phyloP scores from a whole-genome alignment of 257 asterid genomes.

The Solanum sejunctum region DNA sequence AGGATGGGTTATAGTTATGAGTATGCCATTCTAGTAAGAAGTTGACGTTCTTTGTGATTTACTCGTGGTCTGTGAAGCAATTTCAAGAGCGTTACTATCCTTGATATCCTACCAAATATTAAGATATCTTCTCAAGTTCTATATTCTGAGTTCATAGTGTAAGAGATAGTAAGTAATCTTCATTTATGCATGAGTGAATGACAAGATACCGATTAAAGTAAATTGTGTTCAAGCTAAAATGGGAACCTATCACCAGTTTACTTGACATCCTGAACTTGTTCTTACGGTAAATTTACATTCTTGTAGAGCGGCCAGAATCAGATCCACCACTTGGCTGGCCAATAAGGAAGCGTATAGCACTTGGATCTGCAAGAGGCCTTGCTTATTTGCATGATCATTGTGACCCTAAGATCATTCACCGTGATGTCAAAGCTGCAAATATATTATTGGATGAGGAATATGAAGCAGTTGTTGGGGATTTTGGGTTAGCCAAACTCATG shows the following conservation, averaged over 20 bases:
- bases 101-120: not conserved
- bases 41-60: not conserved
- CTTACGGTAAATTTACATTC: not conserved
- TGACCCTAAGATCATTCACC: conserved; percentile 80
- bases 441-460: conserved; percentile 79
- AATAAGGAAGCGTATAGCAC: conserved; percentile 54
- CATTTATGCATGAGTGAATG: not conserved
- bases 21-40: not conserved
- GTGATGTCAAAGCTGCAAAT: conserved; percentile 86
- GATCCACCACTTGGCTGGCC: conserved; percentile 77
- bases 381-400: conserved; percentile 93
- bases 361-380: conserved; percentile 89
- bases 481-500: conserved; percentile 92
- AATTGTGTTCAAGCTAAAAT: not conserved
- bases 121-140: not conserved
- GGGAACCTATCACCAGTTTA: not conserved
- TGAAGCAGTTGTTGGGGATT: conserved; percentile 95
- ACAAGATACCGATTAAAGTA: not conserved
- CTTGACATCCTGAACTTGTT: not conserved
- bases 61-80: not conserved
- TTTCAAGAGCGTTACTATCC: not conserved
- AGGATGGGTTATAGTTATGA: not conserved
- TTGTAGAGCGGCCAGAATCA: conserved; percentile 57
- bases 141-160: not conserved
- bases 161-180: not conserved